Conservation (phyloP, 768 basidiomycete species). For the Russula earlei region DNA sequence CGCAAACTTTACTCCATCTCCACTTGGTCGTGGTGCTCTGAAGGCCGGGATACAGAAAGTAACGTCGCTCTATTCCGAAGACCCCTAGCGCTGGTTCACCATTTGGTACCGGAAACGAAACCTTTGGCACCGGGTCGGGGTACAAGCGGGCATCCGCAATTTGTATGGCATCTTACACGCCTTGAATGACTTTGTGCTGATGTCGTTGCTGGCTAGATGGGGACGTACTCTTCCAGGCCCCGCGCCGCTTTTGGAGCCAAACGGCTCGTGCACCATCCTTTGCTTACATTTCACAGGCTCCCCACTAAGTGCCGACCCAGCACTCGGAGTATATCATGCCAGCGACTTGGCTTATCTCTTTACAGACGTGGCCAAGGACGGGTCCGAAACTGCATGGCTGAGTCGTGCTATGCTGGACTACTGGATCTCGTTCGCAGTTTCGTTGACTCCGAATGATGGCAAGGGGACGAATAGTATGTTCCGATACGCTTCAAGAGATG, state of each 20-base stretch:
- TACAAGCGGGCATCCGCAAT: constrained; percentile 34
- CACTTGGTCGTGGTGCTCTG: constrained; percentile 3
- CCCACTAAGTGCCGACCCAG: constrained; percentile 18
- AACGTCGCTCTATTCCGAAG: constrained; percentile 34
- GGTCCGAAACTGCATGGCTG: constrained; percentile 13
- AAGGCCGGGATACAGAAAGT: constrained; percentile 23
- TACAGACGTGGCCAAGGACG: neutral
- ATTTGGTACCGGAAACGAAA: constrained; percentile 36
- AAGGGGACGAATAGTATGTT: constrained; percentile 28
- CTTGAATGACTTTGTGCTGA: neutral
- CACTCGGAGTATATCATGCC: constrained; percentile 17
- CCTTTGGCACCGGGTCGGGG: constrained; percentile 33
- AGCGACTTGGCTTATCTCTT: constrained; percentile 22
- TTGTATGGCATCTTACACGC: constrained; percentile 7
- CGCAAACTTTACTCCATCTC: constrained; percentile 16
- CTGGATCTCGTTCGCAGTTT: constrained; percentile 39
- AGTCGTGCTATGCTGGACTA: constrained; percentile 35
- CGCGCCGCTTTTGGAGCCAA: constrained; percentile 32
- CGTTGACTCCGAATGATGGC: constrained; percentile 37
- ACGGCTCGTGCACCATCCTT: constrained; percentile 33
- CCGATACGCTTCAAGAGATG: neutral
- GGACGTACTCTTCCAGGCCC: constrained; percentile 34
- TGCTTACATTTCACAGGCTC: constrained; percentile 37
- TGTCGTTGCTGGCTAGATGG: constrained; percentile 21
- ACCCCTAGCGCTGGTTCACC: constrained; percentile 37